Conservation (phyloP, 805 yeast genomes). For the Saccharomycopsis sp. region DNA sequence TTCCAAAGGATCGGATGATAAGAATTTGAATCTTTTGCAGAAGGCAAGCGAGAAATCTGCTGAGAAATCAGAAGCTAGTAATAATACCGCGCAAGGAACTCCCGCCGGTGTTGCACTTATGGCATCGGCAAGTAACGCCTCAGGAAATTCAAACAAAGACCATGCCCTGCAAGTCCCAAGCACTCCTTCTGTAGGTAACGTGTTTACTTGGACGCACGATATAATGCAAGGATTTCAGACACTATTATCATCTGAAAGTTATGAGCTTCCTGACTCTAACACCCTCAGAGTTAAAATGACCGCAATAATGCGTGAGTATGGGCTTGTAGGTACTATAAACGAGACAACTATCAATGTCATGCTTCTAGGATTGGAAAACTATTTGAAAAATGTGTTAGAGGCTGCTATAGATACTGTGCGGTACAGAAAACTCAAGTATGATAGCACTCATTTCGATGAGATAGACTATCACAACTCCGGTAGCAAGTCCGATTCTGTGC, state of each 20-base stretch:
- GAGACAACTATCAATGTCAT: constrained; percentile 73
- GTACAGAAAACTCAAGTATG: constrained; percentile 45
- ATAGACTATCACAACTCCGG: constrained; percentile 26
- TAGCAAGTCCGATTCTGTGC: background rate
- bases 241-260: constrained; percentile 70
- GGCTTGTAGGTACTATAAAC: constrained; percentile 74
- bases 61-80: background rate
- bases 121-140: background rate
- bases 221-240: constrained; percentile 79
- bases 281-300: constrained; percentile 59
- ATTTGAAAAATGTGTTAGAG: constrained; percentile 68
- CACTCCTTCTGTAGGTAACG: constrained; percentile 31
- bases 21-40: constrained; percentile 12
- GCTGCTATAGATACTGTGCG: constrained; percentile 66
- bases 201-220: constrained; percentile 88
- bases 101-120: background rate
- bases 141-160: background rate
- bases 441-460: constrained; percentile 30
- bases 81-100: background rate
- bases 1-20: constrained; percentile 4
- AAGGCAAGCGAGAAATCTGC: background rate
- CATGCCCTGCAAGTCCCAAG: constrained; percentile 10
- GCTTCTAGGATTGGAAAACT: constrained; percentile 74
- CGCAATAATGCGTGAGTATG: constrained; percentile 85
- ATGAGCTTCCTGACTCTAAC: constrained; percentile 76